phyloP scores from a whole-genome alignment of 2,329 filamentous ascomycete species.

The Coniella vitis region DNA sequence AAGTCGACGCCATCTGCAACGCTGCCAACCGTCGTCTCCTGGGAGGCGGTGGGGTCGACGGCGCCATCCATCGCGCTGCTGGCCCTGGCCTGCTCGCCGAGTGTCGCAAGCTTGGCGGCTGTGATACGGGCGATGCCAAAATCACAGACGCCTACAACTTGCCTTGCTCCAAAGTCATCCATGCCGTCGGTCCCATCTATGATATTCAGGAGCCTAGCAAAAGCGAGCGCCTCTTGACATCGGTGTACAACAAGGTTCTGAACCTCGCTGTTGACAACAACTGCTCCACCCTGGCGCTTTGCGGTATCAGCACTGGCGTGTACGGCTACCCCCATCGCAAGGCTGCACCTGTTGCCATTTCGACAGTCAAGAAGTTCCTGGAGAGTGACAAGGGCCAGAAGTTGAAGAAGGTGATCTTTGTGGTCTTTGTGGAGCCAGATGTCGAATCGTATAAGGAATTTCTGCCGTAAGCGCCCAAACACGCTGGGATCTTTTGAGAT shows the following conservation, averaged over 20 bases:
- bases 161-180: constrained; percentile 74
- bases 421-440: constrained; percentile 75
- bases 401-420: constrained; percentile 74
- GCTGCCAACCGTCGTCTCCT: constrained; percentile 75
- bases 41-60: constrained; percentile 87
- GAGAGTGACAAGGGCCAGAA: constrained; percentile 37
- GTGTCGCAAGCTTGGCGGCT: constrained; percentile 66
- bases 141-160: constrained; percentile 74
- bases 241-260: constrained; percentile 66
- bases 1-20: constrained; percentile 82
- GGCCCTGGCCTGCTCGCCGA: constrained; percentile 62
- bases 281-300: constrained; percentile 72
- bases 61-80: constrained; percentile 79
- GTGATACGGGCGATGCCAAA: constrained; percentile 70
- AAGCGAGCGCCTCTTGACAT: constrained; percentile 42
- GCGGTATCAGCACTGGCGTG: constrained; percentile 77
- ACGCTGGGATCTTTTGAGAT: too few species aligned
- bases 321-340: constrained; percentile 76
- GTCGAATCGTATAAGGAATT: constrained; percentile 61
- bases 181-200: constrained; percentile 85
- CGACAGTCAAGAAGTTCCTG: constrained; percentile 50
- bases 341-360: constrained; percentile 67
- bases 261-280: constrained; percentile 62
- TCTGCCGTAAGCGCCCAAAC: constrained; percentile 78
- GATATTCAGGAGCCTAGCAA: constrained; percentile 29